Percentiles rank a stretch among this genome's conserved stretches.
phyloP scores from a whole-genome alignment of 352 stramenopile genomes.

The Phytophthora pseudosyringae region DNA sequence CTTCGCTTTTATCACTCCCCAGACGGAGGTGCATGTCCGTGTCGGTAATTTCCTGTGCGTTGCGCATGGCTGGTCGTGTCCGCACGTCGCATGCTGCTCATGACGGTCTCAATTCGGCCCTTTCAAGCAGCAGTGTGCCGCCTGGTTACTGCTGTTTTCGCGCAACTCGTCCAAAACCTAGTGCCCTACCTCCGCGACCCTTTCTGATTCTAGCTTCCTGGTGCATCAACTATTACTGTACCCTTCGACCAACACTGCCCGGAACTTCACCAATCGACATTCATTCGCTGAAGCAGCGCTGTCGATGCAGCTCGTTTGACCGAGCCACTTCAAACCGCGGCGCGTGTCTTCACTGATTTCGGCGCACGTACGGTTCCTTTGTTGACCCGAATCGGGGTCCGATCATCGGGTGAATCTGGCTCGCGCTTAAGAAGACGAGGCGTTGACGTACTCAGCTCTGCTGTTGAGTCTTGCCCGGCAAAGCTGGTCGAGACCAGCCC shows the following conservation, averaged over 20 bases:
- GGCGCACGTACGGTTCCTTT: slow-evolving; percentile 8
- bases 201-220: neutral
- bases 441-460: neutral
- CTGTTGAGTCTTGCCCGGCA: slow-evolving; percentile 28
- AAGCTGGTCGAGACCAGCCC: slow-evolving; percentile 27
- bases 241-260: neutral
- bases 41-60: too few species aligned
- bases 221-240: neutral
- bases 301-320: neutral
- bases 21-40: too few species aligned
- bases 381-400: neutral
- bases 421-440: slow-evolving; percentile 22
- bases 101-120: too few species aligned
- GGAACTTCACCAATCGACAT: slow-evolving; percentile 11
- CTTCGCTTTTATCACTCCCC: too few species aligned
- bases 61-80: too few species aligned
- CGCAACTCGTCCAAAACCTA: too few species aligned
- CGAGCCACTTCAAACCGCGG: slow-evolving; percentile 5
- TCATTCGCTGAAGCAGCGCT: neutral
- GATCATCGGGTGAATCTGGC: slow-evolving; percentile 20
- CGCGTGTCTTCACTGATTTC: slow-evolving; percentile 7
- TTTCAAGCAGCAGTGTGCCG: too few species aligned
- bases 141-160: too few species aligned
- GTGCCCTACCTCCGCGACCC: too few species aligned
- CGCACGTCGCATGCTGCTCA: too few species aligned